Percentiles rank a stretch among this genome's conserved stretches.
These are phyloP conservation scores for Raffaelea deltoideospora DNA, from an alignment of 2,329 filamentous ascomycete species.

Conservation along the genomic window DNA sequence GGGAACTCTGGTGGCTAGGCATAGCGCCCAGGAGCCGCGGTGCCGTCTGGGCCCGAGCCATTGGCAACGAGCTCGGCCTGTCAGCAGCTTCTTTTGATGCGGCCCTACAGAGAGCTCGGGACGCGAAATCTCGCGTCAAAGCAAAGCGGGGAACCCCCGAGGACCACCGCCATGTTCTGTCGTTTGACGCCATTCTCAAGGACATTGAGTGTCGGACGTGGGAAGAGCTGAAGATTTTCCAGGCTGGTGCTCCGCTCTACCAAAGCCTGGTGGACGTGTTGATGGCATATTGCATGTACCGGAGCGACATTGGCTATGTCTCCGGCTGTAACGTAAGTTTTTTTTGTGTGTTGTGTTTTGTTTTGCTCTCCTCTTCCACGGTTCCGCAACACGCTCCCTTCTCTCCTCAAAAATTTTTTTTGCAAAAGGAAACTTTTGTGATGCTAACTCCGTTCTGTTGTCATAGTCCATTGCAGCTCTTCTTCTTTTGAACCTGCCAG, in stretches of 20 bases:
- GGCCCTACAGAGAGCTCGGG: slow-evolving; percentile 51
- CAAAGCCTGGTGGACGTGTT: slow-evolving; percentile 55
- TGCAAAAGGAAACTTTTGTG: not conserved
- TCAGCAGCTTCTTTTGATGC: slow-evolving; percentile 53
- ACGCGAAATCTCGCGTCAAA: slow-evolving; percentile 41
- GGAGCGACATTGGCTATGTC: slow-evolving; percentile 66
- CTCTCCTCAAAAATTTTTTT: too few relatives aligned
- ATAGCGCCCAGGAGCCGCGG: slow-evolving; percentile 57
- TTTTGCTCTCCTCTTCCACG: not conserved
- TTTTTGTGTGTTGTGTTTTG: not conserved
- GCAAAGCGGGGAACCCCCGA: slow-evolving; percentile 35
- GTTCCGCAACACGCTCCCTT: too few relatives aligned
- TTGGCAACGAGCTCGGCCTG: slow-evolving; percentile 59
- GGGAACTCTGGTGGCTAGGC: slow-evolving; percentile 73
- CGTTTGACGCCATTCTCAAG: slow-evolving; percentile 47
- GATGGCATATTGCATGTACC: slow-evolving; percentile 68
- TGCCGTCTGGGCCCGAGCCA: slow-evolving; percentile 52
- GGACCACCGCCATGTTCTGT: slow-evolving; percentile 39
- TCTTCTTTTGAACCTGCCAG: slow-evolving; percentile 55
- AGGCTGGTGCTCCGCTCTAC: slow-evolving; percentile 49
- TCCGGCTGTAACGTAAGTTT: slow-evolving; percentile 55
- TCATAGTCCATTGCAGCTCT: slow-evolving; percentile 54
- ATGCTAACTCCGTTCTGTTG: not conserved
- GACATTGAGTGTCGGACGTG: slow-evolving; percentile 53
- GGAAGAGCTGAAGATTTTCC: slow-evolving; percentile 59